A percentile compares a stretch with the other conserved stretches of the same genome.
Evolutionary conservation across 768 basidiomycete species (phyloP).

Genomic region (Crepidotus variabilis): DNA sequence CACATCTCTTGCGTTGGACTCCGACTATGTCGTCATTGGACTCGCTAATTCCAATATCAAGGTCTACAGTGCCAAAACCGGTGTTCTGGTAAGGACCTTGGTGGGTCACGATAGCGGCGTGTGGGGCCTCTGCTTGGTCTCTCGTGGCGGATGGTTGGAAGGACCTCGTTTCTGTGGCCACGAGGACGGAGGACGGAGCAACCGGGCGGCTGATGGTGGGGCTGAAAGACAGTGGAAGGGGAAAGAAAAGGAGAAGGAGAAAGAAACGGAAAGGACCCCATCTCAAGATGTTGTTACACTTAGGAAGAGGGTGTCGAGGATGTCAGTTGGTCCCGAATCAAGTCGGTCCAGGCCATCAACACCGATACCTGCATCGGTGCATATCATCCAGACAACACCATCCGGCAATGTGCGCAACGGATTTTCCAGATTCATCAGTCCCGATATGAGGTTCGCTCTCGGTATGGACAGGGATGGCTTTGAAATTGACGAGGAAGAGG

Average conservation of each 20-base stretch:
- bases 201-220: neutral
- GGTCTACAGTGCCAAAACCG: constrained; percentile 77
- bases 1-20: constrained; percentile 83
- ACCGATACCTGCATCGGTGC: neutral
- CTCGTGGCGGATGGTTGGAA: constrained; percentile 45
- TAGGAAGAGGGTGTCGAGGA: neutral
- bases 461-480: constrained; percentile 28
- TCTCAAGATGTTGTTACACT: neutral
- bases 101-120: constrained; percentile 88
- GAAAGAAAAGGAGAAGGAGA: neutral
- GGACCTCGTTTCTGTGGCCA: neutral
- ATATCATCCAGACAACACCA: neutral
- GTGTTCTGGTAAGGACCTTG: constrained; percentile 72
- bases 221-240: neutral
- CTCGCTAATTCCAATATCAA: constrained; percentile 84
- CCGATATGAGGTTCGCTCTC: constrained; percentile 44
- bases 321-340: neutral
- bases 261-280: neutral
- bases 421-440: neutral
- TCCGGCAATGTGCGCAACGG: neutral
- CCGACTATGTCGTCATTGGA: constrained; percentile 82
- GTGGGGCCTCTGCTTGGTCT: constrained; percentile 84
- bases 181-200: constrained; percentile 2
- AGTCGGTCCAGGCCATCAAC: neutral
- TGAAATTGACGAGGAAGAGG: neutral